A percentile compares a stretch with the other conserved stretches of the same genome.
Conservation (phyloP, 208 protist genomes). For the Leishmania braziliensis region DNA sequence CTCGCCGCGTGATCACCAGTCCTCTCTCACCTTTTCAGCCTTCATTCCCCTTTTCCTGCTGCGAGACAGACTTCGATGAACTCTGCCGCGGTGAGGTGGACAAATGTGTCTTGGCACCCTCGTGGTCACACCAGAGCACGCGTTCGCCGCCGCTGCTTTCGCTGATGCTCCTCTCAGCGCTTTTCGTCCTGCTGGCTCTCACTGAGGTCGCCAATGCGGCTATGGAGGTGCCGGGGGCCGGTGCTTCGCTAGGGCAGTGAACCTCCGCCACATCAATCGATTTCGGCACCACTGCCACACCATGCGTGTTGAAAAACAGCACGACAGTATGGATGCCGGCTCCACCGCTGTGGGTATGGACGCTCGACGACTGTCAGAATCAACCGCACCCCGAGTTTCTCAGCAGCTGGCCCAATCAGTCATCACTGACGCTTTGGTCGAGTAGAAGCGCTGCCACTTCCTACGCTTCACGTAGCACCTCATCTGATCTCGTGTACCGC, state of each 20-base stretch:
- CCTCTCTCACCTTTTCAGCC: not conserved
- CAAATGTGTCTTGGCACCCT: not conserved
- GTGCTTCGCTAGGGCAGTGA: slow-evolving; percentile 19
- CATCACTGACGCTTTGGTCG: slow-evolving; percentile 20
- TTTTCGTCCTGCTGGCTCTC: not conserved
- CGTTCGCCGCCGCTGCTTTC: not conserved
- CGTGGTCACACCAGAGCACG: not conserved
- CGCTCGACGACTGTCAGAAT: slow-evolving; percentile 27
- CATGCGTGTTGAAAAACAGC: not conserved
- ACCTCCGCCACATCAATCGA: slow-evolving; percentile 20
- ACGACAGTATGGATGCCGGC: not conserved
- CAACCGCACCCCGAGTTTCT: slow-evolving; percentile 30
- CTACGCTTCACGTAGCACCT: slow-evolving; percentile 1
- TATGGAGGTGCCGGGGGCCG: slow-evolving; percentile 1
- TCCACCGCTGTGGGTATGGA: slow-evolving; percentile 24
- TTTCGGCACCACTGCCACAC: slow-evolving; percentile 11
- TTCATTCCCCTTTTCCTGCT: not conserved
- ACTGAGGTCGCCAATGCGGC: not conserved
- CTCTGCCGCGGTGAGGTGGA: not conserved
- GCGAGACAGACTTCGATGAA: not conserved
- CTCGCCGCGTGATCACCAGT: not conserved
- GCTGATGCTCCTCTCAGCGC: not conserved
- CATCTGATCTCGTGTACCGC: slow-evolving; percentile 6
- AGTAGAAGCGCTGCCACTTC: slow-evolving; percentile 9
- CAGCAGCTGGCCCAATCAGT: slow-evolving; percentile 26